Percentiles rank a stretch among this genome's conserved stretches.
Conservation (phyloP, 495 filamentous ascomycete genomes). For the Hypoxylon intermedium region DNA sequence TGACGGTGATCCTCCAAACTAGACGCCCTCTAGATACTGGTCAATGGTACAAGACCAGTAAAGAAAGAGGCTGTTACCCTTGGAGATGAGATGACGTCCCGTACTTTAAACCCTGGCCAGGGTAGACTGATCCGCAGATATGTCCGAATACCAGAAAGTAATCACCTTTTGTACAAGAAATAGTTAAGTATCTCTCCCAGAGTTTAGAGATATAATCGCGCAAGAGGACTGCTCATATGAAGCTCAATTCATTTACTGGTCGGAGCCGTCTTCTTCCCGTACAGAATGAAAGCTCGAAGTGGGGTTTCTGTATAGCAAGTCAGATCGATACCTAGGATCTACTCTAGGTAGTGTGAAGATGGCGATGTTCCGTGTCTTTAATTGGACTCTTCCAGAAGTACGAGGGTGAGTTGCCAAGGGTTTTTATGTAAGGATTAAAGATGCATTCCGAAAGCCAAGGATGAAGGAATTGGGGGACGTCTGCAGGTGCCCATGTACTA, state of each 20-base stretch:
- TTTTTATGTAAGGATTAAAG: slow-evolving; percentile 14
- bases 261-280: too few species aligned
- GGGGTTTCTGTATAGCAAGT: neutral
- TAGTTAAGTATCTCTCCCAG: neutral
- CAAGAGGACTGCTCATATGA: neutral
- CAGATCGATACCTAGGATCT: neutral
- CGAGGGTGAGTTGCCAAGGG: slow-evolving; percentile 3
- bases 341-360: neutral
- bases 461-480: slow-evolving; percentile 10
- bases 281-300: neutral
- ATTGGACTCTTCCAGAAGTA: neutral
- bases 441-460: slow-evolving; percentile 6
- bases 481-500: too few species aligned
- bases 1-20: neutral
- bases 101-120: neutral
- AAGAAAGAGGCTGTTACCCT: slow-evolving; percentile 1
- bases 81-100: neutral
- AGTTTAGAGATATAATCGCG: slow-evolving; percentile 11
- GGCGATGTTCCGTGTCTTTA: neutral
- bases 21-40: neutral
- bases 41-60: neutral
- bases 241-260: slow-evolving; percentile 2
- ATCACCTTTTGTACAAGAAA: slow-evolving; percentile 1
- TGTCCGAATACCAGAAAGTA: neutral
- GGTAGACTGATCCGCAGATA: slow-evolving; percentile 6